Base-by-base conservation (phyloP, 2,329 filamentous ascomycete genomes). In the Tolypocladium sp. region DNA sequence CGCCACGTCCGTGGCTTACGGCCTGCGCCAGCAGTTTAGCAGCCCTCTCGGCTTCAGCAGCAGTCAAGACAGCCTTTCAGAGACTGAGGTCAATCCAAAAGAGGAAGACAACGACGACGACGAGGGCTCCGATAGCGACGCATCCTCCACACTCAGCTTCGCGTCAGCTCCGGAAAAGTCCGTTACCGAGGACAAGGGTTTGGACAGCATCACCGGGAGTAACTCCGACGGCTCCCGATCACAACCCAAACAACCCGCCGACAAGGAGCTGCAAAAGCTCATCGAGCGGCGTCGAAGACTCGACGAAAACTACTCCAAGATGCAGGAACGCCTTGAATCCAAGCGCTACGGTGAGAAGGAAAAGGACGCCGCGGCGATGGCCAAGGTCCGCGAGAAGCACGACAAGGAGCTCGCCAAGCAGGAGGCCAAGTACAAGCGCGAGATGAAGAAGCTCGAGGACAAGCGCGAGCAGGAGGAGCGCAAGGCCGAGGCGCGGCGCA, bases 181-280 rank as follows among this genome's bases (percentile, higher is more conserved):
- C 25, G 55, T 70, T 22, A 69, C 66, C 10, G 69, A 70, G 40
- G 67, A 69, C n/a, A 66, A 67, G 17, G 61, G 55, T 10, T 59
- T 64, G 4, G 67, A 63, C 35, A 73, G 62, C 57, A 57, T 64
- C 5, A 61, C 65, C 3, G 69, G 65, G 56, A 69, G 64, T 33
- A 62, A 66, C 25, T 80, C 76, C 1, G 74, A 76, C 40, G 77
- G 77, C 2, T 77, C 78, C 3, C 69, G 64, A 44, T 69, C 59
- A 12, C 68, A 65, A 9, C 59, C 37, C 60, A 61, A 68, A 63
- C 59, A 69, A 63, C 44, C 70, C 58, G 54, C 68, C 63, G 85
- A 89, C 35, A 87, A 85, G 66, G 85, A 90, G 64, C 78, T 91
- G 4, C 75, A 77, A 60, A 88, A 86, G 67, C 79, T 90, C 10